Evolutionary conservation across 1,284 basidiomycete species (phyloP), one percentile per base, ranked within the genome.

Genomic region (Malassezia restricta): DNA sequence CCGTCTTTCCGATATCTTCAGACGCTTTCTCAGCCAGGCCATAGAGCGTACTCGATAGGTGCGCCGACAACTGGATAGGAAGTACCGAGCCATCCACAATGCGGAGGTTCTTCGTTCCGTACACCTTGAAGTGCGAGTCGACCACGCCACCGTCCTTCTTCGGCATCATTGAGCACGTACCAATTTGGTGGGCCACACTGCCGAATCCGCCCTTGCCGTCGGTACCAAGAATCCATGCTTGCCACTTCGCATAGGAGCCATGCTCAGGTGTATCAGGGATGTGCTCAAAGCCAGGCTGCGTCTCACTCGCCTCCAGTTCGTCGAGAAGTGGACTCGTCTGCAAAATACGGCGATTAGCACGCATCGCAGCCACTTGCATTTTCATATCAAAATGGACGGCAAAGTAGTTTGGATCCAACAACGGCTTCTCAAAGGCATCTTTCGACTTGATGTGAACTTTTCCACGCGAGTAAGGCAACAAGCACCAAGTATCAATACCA

Each of bases 111-210:
- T 32, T 14, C 7, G 62, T 62, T 1, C 77, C 17, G 77, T 78
- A 58, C 8, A 75, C 71, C 37, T 55, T 61, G 40, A 73, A 58
- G 8, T 56, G 20, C 1, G 42, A 47, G 40, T 75, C 75, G 6
- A 75, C 77, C 56, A 66, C 71, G 64, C 82, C 83, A 29, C 82
- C 82, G 5, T 81, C 74, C 2, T 75, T 75, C 31, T 76, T 74
- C 37, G 71, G 74, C 78, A 82, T 82, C 81, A 84, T 82, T 4
- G 81, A 74, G 2, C 77, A 77, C 0, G 81, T 83, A 0, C 79
- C 81, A 40, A 83, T 76, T 5, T 81, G 81, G 68, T 82, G 80
- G 17, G 75, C 74, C n/a, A 79, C 79, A 5, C 77, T 74, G 2
- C 53, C 27, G 37, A 64, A 47, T 74, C 74, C 57, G 59, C 72